Conservation (phyloP, 306 rosid species). For the Quercus wislizeni region DNA sequence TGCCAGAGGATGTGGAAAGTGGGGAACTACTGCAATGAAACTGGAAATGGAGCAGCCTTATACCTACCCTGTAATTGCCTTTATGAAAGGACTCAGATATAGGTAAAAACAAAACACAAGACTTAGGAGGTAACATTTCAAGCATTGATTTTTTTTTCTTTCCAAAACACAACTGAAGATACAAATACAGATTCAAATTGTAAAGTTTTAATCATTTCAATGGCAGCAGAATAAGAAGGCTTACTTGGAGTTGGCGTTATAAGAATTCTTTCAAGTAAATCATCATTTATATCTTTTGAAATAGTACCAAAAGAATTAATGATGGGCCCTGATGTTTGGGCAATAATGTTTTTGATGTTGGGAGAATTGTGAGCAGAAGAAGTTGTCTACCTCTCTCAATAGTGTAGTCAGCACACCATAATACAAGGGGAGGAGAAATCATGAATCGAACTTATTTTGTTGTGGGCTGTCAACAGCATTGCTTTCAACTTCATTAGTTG, state of each 20-base stretch:
- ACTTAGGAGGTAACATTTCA: conserved; percentile 79
- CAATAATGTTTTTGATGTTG: conserved; percentile 58
- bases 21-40: conserved; percentile 45
- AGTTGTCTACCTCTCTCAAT: conserved; percentile 74
- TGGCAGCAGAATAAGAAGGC: conserved; percentile 34
- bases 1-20: conserved; percentile 40
- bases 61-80: conserved; percentile 31
- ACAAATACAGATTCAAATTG: conserved; percentile 13
- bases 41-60: conserved; percentile 74
- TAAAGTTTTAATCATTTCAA: conserved; percentile 27
- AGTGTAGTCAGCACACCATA: conserved; percentile 63
- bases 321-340: conserved; percentile 41
- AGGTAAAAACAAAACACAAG: conserved; percentile 82
- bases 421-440: conserved; percentile 86
- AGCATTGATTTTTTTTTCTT: conserved; percentile 36
- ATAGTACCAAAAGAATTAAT: conserved; percentile 31
- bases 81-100: conserved; percentile 44
- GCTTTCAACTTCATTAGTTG: conserved; percentile 24
- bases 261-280: conserved; percentile 25
- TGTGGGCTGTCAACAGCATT: conserved; percentile 38
- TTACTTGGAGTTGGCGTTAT: conserved; percentile 40
- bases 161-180: conserved; percentile 33
- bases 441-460: conserved; percentile 25
- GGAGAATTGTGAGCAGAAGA: conserved; percentile 87
- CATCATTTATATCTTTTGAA: conserved; percentile 30